Conservation (phyloP, 352 stramenopile species). For the Thraustotheca clavata region DNA sequence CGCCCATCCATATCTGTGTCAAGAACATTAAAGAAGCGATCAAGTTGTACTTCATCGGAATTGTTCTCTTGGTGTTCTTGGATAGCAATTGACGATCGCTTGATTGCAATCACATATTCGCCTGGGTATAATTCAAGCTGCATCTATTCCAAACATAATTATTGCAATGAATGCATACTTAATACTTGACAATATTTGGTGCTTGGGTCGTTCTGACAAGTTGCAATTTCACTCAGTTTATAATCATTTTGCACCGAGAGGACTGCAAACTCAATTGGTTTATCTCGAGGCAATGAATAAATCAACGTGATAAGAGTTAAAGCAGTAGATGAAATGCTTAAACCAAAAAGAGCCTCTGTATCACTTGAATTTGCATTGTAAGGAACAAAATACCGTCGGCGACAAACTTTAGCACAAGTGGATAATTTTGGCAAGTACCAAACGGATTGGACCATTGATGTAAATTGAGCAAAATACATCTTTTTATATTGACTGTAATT, state of each 20-base stretch:
- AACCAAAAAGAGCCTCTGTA: not conserved
- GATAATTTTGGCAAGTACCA: not conserved
- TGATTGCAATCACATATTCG: conserved; percentile 8
- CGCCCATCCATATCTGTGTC: conserved; percentile 10
- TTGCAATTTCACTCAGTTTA: not conserved
- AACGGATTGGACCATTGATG: not conserved
- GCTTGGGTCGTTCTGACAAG: no score
- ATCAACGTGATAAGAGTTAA: not conserved
- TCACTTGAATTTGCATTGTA: not conserved
- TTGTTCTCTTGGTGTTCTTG: not conserved
- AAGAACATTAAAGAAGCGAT: not conserved
- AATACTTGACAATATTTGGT: not conserved
- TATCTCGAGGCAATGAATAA: not conserved
- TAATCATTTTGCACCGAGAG: not conserved
- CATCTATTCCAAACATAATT: not conserved
- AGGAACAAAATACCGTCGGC: not conserved
- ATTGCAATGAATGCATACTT: not conserved
- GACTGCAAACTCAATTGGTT: not conserved
- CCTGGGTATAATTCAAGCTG: not conserved
- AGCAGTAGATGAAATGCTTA: not conserved
- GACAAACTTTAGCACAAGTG: not conserved
- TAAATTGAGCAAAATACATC: not conserved
- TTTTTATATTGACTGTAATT: not conserved
- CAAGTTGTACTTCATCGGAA: not conserved
- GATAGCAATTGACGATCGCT: not conserved